phyloP scores from a whole-genome alignment of 2,329 filamentous ascomycete genomes.

The Xylaria sp. region DNA sequence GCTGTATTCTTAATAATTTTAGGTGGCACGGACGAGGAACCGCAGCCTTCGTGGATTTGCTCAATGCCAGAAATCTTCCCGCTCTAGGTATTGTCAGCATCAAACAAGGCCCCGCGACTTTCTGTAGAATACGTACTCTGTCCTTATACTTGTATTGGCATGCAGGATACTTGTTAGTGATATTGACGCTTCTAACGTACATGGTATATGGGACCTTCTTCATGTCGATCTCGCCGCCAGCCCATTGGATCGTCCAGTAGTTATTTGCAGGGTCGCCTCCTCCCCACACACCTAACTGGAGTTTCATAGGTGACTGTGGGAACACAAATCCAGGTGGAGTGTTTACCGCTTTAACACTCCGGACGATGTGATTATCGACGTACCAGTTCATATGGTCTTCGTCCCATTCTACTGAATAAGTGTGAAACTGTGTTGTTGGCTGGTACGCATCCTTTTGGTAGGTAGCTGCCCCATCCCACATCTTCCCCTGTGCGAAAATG shows the following conservation, averaged over 20 bases:
- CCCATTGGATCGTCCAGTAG: slow-evolving; percentile 41
- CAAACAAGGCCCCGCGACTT: background rate
- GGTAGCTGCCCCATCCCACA: slow-evolving; percentile 40
- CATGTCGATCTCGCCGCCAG: slow-evolving; percentile 41
- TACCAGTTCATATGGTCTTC: slow-evolving; percentile 39
- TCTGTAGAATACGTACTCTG: slow-evolving; percentile 30
- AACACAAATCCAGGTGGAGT: slow-evolving; percentile 36
- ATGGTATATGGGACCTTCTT: slow-evolving; percentile 38
- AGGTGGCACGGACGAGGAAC: slow-evolving; percentile 5
- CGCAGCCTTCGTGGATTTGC: slow-evolving; percentile 35
- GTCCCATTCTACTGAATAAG: slow-evolving; percentile 44
- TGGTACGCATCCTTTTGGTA: slow-evolving; percentile 37
- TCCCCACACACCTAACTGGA: slow-evolving; percentile 42
- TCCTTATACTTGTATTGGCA: slow-evolving; percentile 41
- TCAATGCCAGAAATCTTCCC: slow-evolving; percentile 36
- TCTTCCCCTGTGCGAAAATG: slow-evolving; percentile 39
- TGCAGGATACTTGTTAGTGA: slow-evolving; percentile 43
- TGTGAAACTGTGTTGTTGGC: slow-evolving; percentile 41
- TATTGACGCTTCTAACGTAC: slow-evolving; percentile 42
- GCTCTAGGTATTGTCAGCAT: slow-evolving; percentile 33
- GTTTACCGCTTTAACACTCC: slow-evolving; percentile 34
- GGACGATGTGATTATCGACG: slow-evolving; percentile 39
- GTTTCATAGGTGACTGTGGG: slow-evolving; percentile 42
- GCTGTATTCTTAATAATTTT: slow-evolving; percentile 28
- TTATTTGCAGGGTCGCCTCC: slow-evolving; percentile 40